A percentile compares a stretch with the other conserved stretches of the same genome.
phyloP scores from a whole-genome alignment of 352 stramenopile species.

The Phytophthora sansomeana region DNA sequence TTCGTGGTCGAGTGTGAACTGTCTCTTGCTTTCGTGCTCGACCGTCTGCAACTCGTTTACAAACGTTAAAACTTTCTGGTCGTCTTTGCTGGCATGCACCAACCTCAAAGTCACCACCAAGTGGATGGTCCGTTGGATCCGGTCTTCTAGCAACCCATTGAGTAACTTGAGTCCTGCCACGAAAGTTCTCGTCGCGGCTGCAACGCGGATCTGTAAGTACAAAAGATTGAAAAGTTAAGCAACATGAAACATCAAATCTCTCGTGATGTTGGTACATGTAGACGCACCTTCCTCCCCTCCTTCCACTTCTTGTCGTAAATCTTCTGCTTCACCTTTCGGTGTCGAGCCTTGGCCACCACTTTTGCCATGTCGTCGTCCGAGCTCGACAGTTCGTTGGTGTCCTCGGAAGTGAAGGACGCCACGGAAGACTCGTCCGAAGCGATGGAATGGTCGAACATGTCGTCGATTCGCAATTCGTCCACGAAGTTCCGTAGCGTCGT shows the following conservation, averaged over 20 bases:
- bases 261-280: too few species aligned
- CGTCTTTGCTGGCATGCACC: conserved; percentile 1
- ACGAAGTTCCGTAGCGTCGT: conserved; percentile 23
- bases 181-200: conserved; percentile 13
- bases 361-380: conserved; percentile 1
- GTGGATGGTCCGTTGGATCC: conserved; percentile 21
- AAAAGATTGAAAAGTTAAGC: too few species aligned
- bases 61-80: conserved; percentile 10
- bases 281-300: not conserved
- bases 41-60: conserved; percentile 6
- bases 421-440: not conserved
- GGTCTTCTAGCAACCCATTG: conserved; percentile 24
- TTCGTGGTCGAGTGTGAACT: conserved; percentile 20
- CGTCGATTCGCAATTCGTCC: conserved; percentile 7
- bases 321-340: not conserved
- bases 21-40: conserved; percentile 11
- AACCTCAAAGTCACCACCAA: conserved; percentile 19
- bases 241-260: too few species aligned
- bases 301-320: not conserved
- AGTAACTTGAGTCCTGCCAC: conserved; percentile 28
- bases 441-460: conserved; percentile 6
- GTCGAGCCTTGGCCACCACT: not conserved
- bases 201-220: not conserved
- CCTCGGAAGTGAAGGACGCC: not conserved
- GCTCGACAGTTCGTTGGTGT: not conserved